Evolutionary conservation across 352 stramenopile species (phyloP), one percentile per base, ranked within the genome.

Genomic region (Pythium utonaiense): DNA sequence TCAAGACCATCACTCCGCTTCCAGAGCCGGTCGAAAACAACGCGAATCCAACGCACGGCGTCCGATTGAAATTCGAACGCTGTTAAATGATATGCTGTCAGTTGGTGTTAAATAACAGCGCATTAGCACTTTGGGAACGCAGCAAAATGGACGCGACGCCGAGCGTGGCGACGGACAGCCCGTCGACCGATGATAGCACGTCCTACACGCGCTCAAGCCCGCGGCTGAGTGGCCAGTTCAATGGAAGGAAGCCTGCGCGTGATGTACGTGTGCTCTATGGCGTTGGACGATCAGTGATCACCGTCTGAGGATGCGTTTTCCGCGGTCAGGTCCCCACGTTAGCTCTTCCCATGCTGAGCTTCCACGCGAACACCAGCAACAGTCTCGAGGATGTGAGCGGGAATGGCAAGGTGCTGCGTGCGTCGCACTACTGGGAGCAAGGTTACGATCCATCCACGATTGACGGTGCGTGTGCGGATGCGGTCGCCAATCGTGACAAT

Each of bases 1-100:
- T 69, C 56, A 69, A 69, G 62, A 69, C 62, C 62, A 57, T 69
- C 64, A 70, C 53, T 66, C 57, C 30, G 17, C 52, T 51, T 50
- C 8, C 22, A 19, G 22, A 22, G 44, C 14, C 44, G 25, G 40
- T 38, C 45, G 52, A 59, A 55, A 55, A 62, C 53, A 67, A 60
- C 52, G 52, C 48, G 44, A 66, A 59, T 65, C 53, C 24, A 66
- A 55, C 42, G 33, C 17, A 4, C 1, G 30, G 40, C 40, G 40
- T 47, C 1, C 7, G 40, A 47, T 47, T 44, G 36, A 44, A 44
- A 24, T 44, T 44, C 14, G 10, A n/a, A 22, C 27, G 14, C 28
- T 47, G n/a, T 25, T 47, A 47, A 2, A 12, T 10, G 16, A 41
- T 12, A 17, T n/a, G n/a, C n/a, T n/a, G 17, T 27, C 2, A 47